Evolutionary conservation across 805 yeast genomes (phyloP), one percentile per base, ranked within the genome.

Genomic region (Metschnikowia borealis): DNA sequence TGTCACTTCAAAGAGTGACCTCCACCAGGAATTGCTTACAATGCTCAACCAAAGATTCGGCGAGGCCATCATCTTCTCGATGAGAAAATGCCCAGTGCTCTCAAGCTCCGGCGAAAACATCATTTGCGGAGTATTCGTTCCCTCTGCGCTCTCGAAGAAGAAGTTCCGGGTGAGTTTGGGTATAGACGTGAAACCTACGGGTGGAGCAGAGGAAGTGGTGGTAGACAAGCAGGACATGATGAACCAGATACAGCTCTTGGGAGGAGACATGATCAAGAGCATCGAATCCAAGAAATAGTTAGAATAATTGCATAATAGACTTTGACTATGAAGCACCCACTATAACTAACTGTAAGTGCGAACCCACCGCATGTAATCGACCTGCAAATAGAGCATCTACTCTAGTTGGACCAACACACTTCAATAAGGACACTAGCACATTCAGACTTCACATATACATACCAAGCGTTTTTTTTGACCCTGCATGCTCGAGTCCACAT

Each of bases 91-190:
- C 60, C 70, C 79, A 13, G 81, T 81, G n/a, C 68, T 80, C 50
- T 74, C 77, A 47, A 78, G 79, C 6, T 66, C 73, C n/a, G 82
- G 84, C 7, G 73, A 73, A 47, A 82, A 83, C 58, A 83, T 85
- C 6, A 80, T 92, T 45, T 79, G 91, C 20, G 97, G 97, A 2
- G 69, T 94, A 44, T 84, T 92, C 71, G 82, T 86, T 47, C 96
- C 96, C 2, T 67, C 78, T 3, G 77, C 79, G 36, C 67, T 80
- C 53, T 69, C 74, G 17, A 79, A 80, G 53, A 79, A 81, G 62
- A 87, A 84, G 65, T 90, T 89, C 71, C 83, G 85, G 59, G 96
- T 86, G 20, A 88, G 86, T 55, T 65, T 87, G 52, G 95, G 91
- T 13, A 84, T 81, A 60, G 84, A 89, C 59, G 76, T 84, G 50